Percentiles rank a stretch among this genome's conserved stretches.
phyloP scores from a whole-genome alignment of 2,329 filamentous ascomycete genomes.

The Alternaria sp. region DNA sequence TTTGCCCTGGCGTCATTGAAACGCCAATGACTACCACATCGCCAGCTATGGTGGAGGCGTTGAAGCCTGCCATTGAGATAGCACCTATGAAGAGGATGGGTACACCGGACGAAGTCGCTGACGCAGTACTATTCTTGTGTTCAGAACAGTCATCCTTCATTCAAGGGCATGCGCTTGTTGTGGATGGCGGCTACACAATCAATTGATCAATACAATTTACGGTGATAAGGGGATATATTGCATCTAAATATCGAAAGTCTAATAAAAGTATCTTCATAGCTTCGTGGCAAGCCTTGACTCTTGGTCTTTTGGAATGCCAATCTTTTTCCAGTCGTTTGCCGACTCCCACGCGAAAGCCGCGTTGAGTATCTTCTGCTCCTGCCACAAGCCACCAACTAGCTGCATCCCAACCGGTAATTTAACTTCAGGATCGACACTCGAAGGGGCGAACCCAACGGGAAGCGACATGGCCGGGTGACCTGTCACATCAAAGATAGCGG shows the following conservation, averaged over 20 bases:
- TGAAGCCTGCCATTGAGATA: constrained; percentile 52
- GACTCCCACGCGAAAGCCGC: constrained; percentile 42
- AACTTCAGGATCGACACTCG: constrained; percentile 29
- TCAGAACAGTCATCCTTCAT: constrained; percentile 64
- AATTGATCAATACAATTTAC: constrained; percentile 23
- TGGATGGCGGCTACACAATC: constrained; percentile 55
- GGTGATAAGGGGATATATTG: background rate
- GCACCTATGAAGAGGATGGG: constrained; percentile 61
- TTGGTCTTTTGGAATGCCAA: constrained; percentile 1
- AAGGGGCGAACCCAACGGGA: constrained; percentile 38
- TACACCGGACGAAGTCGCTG: constrained; percentile 63
- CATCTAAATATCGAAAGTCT: background rate
- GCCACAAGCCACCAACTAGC: constrained; percentile 49
- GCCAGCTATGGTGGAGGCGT: constrained; percentile 41
- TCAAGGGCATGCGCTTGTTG: constrained; percentile 58
- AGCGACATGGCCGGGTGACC: constrained; percentile 44
- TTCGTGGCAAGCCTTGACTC: constrained; percentile 23
- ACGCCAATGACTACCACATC: constrained; percentile 51
- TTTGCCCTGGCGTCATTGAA: constrained; percentile 63
- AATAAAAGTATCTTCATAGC: constrained; percentile 11
- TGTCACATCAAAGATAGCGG: constrained; percentile 42
- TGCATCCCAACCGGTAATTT: constrained; percentile 53
- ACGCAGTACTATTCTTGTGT: constrained; percentile 62
- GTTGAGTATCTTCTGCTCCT: constrained; percentile 47
- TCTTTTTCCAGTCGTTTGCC: constrained; percentile 36